These are phyloP conservation scores for Lachnellula cervina DNA, from an alignment of 2,329 filamentous ascomycete species.

Conservation along the genomic window DNA sequence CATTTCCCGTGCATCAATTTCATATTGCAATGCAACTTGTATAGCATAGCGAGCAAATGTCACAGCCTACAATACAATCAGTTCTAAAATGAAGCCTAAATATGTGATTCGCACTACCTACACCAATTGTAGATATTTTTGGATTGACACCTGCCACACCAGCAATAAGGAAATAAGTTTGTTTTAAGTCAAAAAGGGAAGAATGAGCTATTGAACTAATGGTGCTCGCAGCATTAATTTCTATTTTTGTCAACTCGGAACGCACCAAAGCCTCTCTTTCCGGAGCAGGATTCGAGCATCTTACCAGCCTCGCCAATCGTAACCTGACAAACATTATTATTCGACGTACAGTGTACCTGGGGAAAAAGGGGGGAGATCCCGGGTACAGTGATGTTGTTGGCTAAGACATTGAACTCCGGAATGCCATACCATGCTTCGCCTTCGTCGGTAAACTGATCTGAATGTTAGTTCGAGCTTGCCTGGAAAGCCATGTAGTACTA, in stretches of 20 bases:
- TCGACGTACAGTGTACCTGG: constrained; percentile 54
- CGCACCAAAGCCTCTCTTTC: no score
- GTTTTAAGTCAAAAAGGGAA: constrained; percentile 53
- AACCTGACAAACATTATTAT: constrained; percentile 59
- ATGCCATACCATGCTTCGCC: constrained; percentile 46
- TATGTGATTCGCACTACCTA: no score
- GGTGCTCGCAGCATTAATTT: constrained; percentile 68
- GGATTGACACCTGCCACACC: constrained; percentile 73
- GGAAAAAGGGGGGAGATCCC: constrained; percentile 59
- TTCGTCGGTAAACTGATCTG: constrained; percentile 5
- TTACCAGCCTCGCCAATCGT: constrained; percentile 40
- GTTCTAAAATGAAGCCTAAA: no score
- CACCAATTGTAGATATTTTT: constrained; percentile 56
- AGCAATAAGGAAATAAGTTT: constrained; percentile 64
- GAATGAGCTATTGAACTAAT: constrained; percentile 59
- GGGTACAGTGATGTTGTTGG: constrained; percentile 49
- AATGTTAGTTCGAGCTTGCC: no score
- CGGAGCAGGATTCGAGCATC: no score
- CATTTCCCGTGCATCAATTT: constrained; percentile 65
- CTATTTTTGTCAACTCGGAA: no score
- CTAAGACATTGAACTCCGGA: constrained; percentile 45
- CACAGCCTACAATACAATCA: constrained; percentile 36
- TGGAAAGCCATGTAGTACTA: no score
- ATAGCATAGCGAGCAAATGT: constrained; percentile 64
- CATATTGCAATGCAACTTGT: constrained; percentile 69